Conservation (phyloP, 2,329 filamentous ascomycete species). For the Colletotrichum gloeosporioides region DNA sequence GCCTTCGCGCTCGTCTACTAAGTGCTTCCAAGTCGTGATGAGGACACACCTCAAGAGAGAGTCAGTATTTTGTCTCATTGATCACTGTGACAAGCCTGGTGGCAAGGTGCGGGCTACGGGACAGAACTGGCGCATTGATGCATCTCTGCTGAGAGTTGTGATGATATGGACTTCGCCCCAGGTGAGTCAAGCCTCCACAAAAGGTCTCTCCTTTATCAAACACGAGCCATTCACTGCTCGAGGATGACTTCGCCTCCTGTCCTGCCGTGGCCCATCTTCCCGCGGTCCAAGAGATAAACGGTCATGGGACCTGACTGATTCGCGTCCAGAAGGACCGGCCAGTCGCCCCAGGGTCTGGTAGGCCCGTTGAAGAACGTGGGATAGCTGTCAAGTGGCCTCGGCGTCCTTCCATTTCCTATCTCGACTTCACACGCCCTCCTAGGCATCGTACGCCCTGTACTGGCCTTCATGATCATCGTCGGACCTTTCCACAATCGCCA, state of each 20-base stretch:
- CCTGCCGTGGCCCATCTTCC: not conserved
- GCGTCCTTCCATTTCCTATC: conserved; percentile 13
- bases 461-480: not conserved
- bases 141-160: not conserved
- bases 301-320: conserved; percentile 1
- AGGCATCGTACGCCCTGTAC: not conserved
- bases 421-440: not conserved
- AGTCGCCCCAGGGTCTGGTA: not conserved
- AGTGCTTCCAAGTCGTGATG: not conserved
- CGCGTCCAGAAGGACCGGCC: not conserved
- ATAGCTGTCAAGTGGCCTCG: conserved; percentile 8
- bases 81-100: not conserved
- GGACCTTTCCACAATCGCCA: conserved; percentile 14
- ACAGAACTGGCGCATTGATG: not conserved
- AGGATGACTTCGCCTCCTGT: not conserved
- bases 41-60: not conserved
- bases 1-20: not conserved
- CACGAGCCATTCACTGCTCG: not conserved
- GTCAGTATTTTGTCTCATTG: not conserved
- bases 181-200: not conserved
- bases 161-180: not conserved
- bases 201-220: not conserved
- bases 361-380: not conserved
- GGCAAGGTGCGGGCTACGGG: not conserved
- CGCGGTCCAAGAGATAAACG: not conserved